Evolutionary conservation across 768 basidiomycete genomes (phyloP).

Genomic region (Rhodotorula sphaerocarpa): DNA sequence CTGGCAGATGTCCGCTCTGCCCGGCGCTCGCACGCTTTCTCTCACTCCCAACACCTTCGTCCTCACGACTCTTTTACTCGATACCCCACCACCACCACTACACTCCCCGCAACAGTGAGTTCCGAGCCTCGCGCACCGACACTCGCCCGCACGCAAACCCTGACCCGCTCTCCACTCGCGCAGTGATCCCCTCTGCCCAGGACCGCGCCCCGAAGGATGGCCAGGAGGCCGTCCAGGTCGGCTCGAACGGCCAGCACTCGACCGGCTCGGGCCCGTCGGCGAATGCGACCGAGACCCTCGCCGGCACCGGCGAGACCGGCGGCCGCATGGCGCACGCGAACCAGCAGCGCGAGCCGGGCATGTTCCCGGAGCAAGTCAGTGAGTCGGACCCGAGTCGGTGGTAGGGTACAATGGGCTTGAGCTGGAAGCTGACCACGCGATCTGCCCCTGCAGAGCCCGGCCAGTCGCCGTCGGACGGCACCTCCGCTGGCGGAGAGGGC

Average conservation of each 20-base stretch:
- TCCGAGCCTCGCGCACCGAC: too few species aligned
- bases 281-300: background rate
- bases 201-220: slow-evolving; percentile 11
- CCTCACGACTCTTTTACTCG: background rate
- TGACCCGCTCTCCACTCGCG: background rate
- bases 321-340: slow-evolving; percentile 3
- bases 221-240: background rate
- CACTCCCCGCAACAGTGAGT: background rate
- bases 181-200: slow-evolving; percentile 4
- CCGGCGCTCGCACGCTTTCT: too few species aligned
- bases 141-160: too few species aligned
- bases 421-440: too few species aligned
- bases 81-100: background rate
- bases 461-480: background rate
- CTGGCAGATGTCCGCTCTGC: too few species aligned
- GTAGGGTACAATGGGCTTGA: too few species aligned
- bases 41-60: background rate
- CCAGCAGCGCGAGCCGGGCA: slow-evolving; percentile 2
- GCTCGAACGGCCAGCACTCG: background rate
- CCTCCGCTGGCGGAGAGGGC: background rate
- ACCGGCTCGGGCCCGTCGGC: background rate
- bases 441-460: background rate
- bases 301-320: background rate
- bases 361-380: background rate
- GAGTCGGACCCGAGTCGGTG: too few species aligned